Evolutionary conservation across 495 filamentous ascomycete species (phyloP).

Genomic region (Lasiosphaeria ovina): DNA sequence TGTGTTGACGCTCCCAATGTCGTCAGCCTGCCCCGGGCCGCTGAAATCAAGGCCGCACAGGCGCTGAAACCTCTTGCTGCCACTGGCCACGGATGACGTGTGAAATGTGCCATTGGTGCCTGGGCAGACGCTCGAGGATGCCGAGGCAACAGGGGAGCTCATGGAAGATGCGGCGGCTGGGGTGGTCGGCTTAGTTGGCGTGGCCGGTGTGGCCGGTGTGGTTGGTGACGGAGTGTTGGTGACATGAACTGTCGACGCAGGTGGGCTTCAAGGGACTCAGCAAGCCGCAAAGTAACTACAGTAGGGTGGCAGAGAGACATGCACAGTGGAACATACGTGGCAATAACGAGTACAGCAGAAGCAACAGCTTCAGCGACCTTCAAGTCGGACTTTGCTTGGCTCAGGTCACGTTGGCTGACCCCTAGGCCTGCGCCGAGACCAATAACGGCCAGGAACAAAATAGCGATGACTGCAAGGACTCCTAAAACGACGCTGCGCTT

Average conservation of each 20-base stretch:
- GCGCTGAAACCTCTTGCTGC: conserved; percentile 29
- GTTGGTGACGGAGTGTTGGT: neutral
- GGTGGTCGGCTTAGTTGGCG: conserved; percentile 10
- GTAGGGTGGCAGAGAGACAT: no score
- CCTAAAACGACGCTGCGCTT: conserved; percentile 21
- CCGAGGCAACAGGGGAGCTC: conserved; percentile 9
- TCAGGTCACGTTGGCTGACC: conserved; percentile 26
- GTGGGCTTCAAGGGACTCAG: no score
- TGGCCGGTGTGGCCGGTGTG: conserved; percentile 3
- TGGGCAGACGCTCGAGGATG: conserved; percentile 22
- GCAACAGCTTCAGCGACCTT: conserved; percentile 12
- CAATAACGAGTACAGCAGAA: conserved; percentile 7
- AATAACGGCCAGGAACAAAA: conserved; percentile 23
- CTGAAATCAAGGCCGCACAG: conserved; percentile 38
- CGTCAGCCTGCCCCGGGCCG: conserved; percentile 28
- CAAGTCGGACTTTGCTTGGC: conserved; percentile 20
- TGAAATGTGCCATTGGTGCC: conserved; percentile 35
- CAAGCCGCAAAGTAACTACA: no score
- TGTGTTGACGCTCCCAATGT: conserved; percentile 29
- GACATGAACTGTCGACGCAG: neutral
- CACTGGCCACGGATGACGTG: conserved; percentile 17
- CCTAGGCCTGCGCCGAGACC: conserved; percentile 31
- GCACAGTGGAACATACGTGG: no score
- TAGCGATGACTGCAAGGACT: conserved; percentile 5
- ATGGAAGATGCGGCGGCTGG: conserved; percentile 3